Conservation (phyloP, 2,329 filamentous ascomycete species). For the Alternaria ethzedia region DNA sequence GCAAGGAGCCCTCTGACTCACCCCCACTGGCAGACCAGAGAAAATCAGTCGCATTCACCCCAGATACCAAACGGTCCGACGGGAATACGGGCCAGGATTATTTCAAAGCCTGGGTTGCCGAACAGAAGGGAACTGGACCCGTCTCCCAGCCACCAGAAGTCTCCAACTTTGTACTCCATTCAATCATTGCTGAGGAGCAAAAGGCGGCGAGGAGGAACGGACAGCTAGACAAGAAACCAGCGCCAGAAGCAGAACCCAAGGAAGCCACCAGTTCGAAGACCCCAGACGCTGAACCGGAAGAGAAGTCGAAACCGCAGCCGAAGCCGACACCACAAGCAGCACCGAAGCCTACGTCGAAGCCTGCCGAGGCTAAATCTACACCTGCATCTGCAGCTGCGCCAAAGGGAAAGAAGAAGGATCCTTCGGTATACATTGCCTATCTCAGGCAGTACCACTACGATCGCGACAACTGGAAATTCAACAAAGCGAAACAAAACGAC, state of each 20-base stretch:
- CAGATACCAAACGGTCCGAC: conserved; percentile 66
- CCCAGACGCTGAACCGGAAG: background rate
- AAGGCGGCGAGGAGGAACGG: conserved; percentile 20
- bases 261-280: background rate
- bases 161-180: conserved; percentile 34
- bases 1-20: conserved; percentile 29
- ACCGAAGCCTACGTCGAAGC: background rate
- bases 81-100: conserved; percentile 60
- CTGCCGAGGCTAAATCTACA: background rate
- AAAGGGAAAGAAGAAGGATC: conserved; percentile 52
- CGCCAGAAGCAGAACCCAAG: conserved; percentile 9
- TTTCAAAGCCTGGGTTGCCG: conserved; percentile 58
- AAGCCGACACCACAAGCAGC: background rate
- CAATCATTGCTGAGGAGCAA: conserved; percentile 20
- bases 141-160: conserved; percentile 32
- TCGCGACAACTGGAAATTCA: conserved; percentile 86
- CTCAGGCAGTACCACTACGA: conserved; percentile 76
- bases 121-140: conserved; percentile 36
- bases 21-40: conserved; percentile 41
- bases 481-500: conserved; percentile 88
- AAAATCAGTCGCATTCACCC: conserved; percentile 70
- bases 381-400: background rate
- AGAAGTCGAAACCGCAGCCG: conserved; percentile 1
- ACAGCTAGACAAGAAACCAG: conserved; percentile 24
- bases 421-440: conserved; percentile 75